Evolutionary conservation across 2,329 filamentous ascomycete species (phyloP).

Genomic region (Cercospora nicotianae): DNA sequence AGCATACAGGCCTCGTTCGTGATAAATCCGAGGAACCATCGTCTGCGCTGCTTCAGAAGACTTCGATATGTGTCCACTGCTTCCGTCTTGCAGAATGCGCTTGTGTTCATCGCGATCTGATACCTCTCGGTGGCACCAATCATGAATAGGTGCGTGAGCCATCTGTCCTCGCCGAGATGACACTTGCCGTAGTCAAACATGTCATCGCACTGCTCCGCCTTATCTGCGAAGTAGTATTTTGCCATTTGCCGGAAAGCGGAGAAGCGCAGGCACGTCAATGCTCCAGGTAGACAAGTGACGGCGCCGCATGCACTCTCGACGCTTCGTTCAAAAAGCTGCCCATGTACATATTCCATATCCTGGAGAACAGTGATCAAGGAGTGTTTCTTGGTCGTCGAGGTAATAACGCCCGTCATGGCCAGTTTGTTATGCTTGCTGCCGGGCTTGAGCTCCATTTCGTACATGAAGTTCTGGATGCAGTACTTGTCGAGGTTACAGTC

Average conservation of each 20-base stretch:
- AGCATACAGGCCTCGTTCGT: conserved; percentile 99
- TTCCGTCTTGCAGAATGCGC: conserved; percentile 97
- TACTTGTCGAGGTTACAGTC: conserved; percentile 91
- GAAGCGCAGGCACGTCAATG: conserved; percentile 92
- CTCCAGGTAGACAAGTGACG: conserved; percentile 91
- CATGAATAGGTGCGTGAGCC: conserved; percentile 99
- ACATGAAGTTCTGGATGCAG: conserved; percentile 96
- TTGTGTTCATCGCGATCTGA: conserved; percentile 97
- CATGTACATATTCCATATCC: conserved; percentile 98
- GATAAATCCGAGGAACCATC: conserved; percentile 97
- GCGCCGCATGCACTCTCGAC: conserved; percentile 93
- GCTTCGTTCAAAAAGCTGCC: conserved; percentile 91
- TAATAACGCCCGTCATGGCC: conserved; percentile 97
- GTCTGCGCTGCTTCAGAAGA: conserved; percentile 86
- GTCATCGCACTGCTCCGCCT: conserved; percentile 91
- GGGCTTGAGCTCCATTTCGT: conserved; percentile 96
- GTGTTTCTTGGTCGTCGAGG: conserved; percentile 84
- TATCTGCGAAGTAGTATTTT: conserved; percentile 97
- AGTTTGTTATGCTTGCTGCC: conserved; percentile 90
- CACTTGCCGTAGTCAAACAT: conserved; percentile 96
- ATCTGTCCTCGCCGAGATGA: conserved; percentile 91
- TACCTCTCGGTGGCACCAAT: conserved; percentile 89
- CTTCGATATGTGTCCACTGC: conserved; percentile 85
- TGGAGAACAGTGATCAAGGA: conserved; percentile 89
- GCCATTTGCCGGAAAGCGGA: conserved; percentile 96